Conservation (phyloP, 352 stramenopile species). For the Phytopythium litorale region DNA sequence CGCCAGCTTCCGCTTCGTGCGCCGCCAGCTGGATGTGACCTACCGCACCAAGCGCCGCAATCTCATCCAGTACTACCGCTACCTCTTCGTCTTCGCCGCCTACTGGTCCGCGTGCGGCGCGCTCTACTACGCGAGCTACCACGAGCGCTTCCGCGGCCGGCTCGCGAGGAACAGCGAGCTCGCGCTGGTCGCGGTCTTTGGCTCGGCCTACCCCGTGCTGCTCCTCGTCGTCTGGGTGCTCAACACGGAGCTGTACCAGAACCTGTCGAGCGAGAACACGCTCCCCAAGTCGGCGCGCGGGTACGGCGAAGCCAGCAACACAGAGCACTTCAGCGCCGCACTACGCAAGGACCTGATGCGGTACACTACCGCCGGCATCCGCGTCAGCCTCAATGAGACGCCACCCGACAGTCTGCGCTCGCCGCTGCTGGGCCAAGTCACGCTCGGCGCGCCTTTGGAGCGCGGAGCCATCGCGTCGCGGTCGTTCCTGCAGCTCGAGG, state of each 20-base stretch:
- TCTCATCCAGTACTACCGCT: conserved; percentile 84
- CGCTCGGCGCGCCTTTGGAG: conserved; percentile 32
- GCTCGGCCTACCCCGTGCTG: conserved; percentile 61
- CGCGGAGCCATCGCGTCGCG: conserved; percentile 35
- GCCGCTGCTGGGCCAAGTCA: conserved; percentile 29
- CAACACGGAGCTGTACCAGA: conserved; percentile 82
- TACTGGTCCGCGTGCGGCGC: conserved; percentile 65
- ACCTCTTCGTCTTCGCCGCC: conserved; percentile 65
- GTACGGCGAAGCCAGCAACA: conserved; percentile 29
- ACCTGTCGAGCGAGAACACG: conserved; percentile 67
- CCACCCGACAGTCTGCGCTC: conserved; percentile 40
- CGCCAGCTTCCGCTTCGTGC: conserved; percentile 79
- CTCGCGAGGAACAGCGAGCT: conserved; percentile 58
- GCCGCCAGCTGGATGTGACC: conserved; percentile 80
- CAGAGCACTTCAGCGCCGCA: conserved; percentile 77
- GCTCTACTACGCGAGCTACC: conserved; percentile 76
- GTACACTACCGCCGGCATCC: conserved; percentile 82
- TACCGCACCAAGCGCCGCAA: conserved; percentile 81
- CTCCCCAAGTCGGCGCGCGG: conserved; percentile 51
- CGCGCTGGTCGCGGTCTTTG: conserved; percentile 63
- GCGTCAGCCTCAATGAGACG: conserved; percentile 68
- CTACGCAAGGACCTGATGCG: conserved; percentile 83
- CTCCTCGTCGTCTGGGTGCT: conserved; percentile 75
- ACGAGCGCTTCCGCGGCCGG: conserved; percentile 51
- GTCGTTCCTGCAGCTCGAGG: conserved; percentile 63